Base-by-base conservation (phyloP, 306 rosid genomes). In the Lathyrus tuberosus region DNA sequence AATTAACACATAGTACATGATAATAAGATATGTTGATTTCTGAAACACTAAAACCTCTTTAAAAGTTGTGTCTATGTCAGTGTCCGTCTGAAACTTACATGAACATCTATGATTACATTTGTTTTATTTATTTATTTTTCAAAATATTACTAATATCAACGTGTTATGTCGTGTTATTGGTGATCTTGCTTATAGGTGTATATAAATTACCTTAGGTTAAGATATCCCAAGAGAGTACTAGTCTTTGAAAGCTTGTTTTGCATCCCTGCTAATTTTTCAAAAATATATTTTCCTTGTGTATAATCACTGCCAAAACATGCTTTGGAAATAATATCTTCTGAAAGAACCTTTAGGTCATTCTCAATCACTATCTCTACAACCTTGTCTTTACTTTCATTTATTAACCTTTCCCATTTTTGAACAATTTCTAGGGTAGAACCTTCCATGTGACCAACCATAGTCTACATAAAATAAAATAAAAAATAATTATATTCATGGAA, bases 271-370 rank as follows among this genome's bases (percentile, higher is more conserved):
- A 76, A 35, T 56, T 35, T 80, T 51, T 66, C 62, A 60, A 80
- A 80, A 43, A 80, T 76, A 44, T 76, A 65, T 42, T 71, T 71
- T 74, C 84, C 81, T 48, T 76, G 72, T 15, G 56, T 43, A 44
- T 70, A 80, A 16, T 80, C 44, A 48, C 63, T 80, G 1, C 84
- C 78, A 59, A 80, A 80, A 67, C 84, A 80, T 57, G 81, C 72
- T 80, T 62, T 71, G 6, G 78, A 76, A 38, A 80, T 60, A 18
- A 76, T 14, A 76, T 80, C 72, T 1, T 60, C 84, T 0, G 78
- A 65, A 10, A 80, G 71, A 44, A 16, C 41, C 57, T 65, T 80
- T 51, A 80, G 3, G 38, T 76, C 81, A 1, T 8, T 37, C 3
- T 76, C 84, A 60, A 80, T 44, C 12, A 22, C 28, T 38, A 80